Conservation (phyloP, 495 filamentous ascomycete species). For the Hypoxylon subgilvum region DNA sequence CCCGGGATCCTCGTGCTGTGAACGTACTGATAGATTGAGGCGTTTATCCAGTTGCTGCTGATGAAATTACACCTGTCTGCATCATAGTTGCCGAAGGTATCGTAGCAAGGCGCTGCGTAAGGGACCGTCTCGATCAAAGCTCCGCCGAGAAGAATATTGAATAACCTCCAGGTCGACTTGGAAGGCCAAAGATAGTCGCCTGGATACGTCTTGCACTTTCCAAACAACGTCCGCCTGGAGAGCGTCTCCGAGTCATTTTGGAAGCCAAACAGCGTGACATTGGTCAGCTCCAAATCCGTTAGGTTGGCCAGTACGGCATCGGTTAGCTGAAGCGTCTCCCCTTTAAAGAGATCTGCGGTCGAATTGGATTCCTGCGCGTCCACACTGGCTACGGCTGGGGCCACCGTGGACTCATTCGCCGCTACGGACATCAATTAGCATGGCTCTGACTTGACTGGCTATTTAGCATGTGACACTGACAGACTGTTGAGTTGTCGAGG, state of each 20-base stretch:
- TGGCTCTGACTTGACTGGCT: background rate
- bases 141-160: constrained; percentile 51
- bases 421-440: background rate
- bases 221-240: constrained; percentile 17
- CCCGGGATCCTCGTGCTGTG: background rate
- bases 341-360: constrained; percentile 40
- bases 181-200: constrained; percentile 56
- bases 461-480: constrained; percentile 8
- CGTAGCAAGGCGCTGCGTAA: constrained; percentile 56
- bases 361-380: constrained; percentile 21
- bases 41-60: constrained; percentile 45
- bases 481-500: constrained; percentile 13
- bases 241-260: constrained; percentile 26
- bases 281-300: constrained; percentile 34
- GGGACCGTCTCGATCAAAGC: constrained; percentile 58
- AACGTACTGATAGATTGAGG: constrained; percentile 37
- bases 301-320: constrained; percentile 48
- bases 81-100: constrained; percentile 53
- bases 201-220: constrained; percentile 57
- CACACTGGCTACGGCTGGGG: constrained; percentile 25
- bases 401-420: constrained; percentile 27
- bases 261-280: constrained; percentile 41
- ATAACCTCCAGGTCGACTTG: constrained; percentile 47
- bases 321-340: constrained; percentile 53
- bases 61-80: constrained; percentile 46